These are phyloP conservation scores for Meyerozyma elateridarum DNA, from an alignment of 1,139 yeast genomes.

Conservation along the genomic window DNA sequence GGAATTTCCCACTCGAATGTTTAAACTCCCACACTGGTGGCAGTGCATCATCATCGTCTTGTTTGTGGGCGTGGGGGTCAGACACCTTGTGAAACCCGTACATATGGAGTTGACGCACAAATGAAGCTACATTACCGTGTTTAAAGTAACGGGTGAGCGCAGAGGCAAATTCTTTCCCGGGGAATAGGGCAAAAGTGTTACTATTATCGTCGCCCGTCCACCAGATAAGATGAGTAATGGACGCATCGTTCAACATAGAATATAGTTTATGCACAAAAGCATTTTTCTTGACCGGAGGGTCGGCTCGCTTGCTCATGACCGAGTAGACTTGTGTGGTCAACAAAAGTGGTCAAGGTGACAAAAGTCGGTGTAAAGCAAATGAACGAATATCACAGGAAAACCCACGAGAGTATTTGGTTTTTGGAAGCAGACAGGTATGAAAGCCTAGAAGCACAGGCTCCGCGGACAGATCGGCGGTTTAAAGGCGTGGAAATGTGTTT, in stretches of 20 bases:
- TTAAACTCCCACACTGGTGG: conserved; percentile 75
- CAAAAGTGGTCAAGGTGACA: too few relatives aligned
- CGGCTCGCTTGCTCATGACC: conserved; percentile 4
- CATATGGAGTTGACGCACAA: conserved; percentile 46
- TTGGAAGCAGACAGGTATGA: too few relatives aligned
- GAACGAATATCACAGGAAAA: too few relatives aligned
- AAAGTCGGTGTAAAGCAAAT: too few relatives aligned
- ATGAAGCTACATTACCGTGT: conserved; percentile 45
- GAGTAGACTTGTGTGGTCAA: neutral
- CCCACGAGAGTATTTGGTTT: too few relatives aligned
- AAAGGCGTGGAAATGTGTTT: too few relatives aligned
- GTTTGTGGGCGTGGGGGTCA: conserved; percentile 23
- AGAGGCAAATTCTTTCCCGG: conserved; percentile 46
- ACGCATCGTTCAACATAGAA: conserved; percentile 54
- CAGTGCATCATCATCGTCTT: conserved; percentile 22
- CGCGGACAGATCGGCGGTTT: too few relatives aligned
- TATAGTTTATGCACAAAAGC: conserved; percentile 64
- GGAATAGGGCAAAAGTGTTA: conserved; percentile 58
- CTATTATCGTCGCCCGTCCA: conserved; percentile 67
- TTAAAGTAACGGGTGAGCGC: conserved; percentile 42
- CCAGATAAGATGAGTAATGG: conserved; percentile 51
- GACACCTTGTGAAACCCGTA: conserved; percentile 52
- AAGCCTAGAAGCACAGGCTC: too few relatives aligned
- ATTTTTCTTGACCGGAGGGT: conserved; percentile 42
- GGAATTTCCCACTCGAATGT: conserved; percentile 75